Conservation (phyloP, 176 grass and related monocot genomes). For the Puccinellia tenuiflora region DNA sequence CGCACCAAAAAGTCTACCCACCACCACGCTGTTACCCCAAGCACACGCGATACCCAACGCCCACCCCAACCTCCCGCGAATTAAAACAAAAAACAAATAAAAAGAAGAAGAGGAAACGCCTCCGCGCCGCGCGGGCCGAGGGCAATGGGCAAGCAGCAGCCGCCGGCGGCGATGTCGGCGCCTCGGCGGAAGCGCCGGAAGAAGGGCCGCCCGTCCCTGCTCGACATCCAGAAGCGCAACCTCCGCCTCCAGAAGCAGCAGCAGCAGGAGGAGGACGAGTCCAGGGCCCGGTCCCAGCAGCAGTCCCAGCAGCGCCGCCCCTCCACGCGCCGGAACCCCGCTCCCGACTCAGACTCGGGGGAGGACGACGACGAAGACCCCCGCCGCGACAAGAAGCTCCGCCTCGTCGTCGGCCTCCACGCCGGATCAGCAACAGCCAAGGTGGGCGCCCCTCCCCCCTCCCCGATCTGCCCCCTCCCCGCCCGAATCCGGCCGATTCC, state of each 20-base stretch:
- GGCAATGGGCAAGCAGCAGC: constrained; percentile 80
- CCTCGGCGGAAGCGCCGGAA: constrained; percentile 47
- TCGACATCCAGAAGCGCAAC: constrained; percentile 83
- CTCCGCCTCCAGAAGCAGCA: constrained; percentile 53
- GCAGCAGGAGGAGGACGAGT: neutral
- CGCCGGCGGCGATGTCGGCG: constrained; percentile 52
- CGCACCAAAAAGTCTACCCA: constrained; percentile 40
- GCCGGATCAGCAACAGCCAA: constrained; percentile 44
- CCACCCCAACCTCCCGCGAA: neutral
- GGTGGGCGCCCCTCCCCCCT: constrained; percentile 19
- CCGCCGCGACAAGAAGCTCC: constrained; percentile 86
- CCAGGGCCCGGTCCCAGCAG: constrained; percentile 13
- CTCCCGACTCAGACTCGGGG: constrained; percentile 34
- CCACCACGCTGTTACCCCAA: neutral
- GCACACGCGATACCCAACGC: constrained; percentile 41
- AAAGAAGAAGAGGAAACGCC: neutral
- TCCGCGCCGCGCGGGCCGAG: neutral
- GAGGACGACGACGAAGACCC: constrained; percentile 5
- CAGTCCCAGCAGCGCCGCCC: constrained; percentile 11
- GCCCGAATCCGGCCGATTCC: constrained; percentile 8
- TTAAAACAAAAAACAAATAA: neutral
- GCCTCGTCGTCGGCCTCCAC: constrained; percentile 59
- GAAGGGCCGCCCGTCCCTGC: constrained; percentile 92
- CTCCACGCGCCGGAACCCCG: constrained; percentile 46
- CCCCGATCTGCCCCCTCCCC: constrained; percentile 32